Percentiles rank a stretch among this genome's conserved stretches.
phyloP scores from a whole-genome alignment of 495 filamentous ascomycete genomes.

The Astrocystis sublimbata region DNA sequence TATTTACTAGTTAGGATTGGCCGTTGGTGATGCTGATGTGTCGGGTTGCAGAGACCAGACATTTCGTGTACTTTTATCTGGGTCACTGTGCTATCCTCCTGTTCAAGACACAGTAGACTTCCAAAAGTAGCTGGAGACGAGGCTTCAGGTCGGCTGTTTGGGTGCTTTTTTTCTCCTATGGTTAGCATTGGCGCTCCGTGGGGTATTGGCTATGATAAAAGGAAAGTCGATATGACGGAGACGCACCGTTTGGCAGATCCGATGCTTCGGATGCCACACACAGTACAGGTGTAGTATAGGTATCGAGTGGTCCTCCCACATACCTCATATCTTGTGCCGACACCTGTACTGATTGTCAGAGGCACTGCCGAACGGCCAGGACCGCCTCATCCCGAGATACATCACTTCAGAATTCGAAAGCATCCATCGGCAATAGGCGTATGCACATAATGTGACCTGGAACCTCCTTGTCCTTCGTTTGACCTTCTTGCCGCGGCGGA shows the following conservation, averaged over 20 bases:
- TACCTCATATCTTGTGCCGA: background rate
- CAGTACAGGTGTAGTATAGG: background rate
- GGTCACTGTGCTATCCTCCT: constrained; percentile 97
- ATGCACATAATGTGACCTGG: background rate
- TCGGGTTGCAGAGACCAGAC: constrained; percentile 76
- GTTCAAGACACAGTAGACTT: constrained; percentile 93
- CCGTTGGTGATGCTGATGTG: constrained; percentile 17
- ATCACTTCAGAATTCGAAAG: background rate
- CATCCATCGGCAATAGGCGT: constrained; percentile 1
- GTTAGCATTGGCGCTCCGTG: background rate
- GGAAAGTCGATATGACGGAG: background rate
- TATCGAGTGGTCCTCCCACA: background rate
- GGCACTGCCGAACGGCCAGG: background rate
- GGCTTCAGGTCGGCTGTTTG: background rate
- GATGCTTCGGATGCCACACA: constrained; percentile 3
- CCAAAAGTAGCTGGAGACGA: background rate
- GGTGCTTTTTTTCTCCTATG: background rate
- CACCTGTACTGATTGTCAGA: background rate
- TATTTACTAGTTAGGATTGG: background rate
- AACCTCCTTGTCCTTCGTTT: background rate
- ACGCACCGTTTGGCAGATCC: background rate
- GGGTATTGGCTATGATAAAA: constrained; percentile 1
- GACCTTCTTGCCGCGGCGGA: background rate
- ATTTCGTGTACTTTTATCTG: constrained; percentile 99
- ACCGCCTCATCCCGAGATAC: too few relatives aligned